phyloP scores from a whole-genome alignment of 2,329 filamentous ascomycete genomes.

The Eutypa lata region DNA sequence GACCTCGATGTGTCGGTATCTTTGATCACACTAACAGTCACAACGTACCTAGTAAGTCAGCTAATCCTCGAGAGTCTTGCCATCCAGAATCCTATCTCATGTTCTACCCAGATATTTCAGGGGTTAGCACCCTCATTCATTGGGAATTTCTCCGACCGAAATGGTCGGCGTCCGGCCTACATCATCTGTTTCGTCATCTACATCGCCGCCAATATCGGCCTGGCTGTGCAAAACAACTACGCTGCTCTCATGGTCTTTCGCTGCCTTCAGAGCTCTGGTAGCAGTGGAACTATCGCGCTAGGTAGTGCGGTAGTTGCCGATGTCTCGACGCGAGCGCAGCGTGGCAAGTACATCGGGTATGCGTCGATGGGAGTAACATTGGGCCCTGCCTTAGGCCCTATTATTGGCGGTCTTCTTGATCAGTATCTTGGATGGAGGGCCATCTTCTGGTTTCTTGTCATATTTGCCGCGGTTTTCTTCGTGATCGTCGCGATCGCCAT shows the following conservation, averaged over 20 bases:
- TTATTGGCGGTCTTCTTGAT: conserved; percentile 43
- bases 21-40: conserved; percentile 32
- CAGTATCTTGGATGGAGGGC: conserved; percentile 47
- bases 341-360: conserved; percentile 49
- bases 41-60: conserved; percentile 30
- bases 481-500: conserved; percentile 38
- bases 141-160: conserved; percentile 42
- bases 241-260: conserved; percentile 42
- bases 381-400: conserved; percentile 35
- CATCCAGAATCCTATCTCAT: too few species aligned
- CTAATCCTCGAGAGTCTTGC: background rate
- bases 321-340: conserved; percentile 50
- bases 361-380: conserved; percentile 39
- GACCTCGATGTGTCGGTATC: conserved; percentile 17
- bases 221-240: conserved; percentile 38
- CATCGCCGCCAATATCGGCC: conserved; percentile 37
- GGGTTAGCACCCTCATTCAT: conserved; percentile 48
- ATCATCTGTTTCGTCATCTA: conserved; percentile 42
- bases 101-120: conserved; percentile 49
- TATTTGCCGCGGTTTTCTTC: conserved; percentile 31
- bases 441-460: conserved; percentile 52
- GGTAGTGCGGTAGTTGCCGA: conserved; percentile 51
- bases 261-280: conserved; percentile 46
- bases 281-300: conserved; percentile 51
- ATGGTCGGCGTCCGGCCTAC: conserved; percentile 43